phyloP scores from a whole-genome alignment of 1,284 basidiomycete species.

The Cerioporus squamosus region DNA sequence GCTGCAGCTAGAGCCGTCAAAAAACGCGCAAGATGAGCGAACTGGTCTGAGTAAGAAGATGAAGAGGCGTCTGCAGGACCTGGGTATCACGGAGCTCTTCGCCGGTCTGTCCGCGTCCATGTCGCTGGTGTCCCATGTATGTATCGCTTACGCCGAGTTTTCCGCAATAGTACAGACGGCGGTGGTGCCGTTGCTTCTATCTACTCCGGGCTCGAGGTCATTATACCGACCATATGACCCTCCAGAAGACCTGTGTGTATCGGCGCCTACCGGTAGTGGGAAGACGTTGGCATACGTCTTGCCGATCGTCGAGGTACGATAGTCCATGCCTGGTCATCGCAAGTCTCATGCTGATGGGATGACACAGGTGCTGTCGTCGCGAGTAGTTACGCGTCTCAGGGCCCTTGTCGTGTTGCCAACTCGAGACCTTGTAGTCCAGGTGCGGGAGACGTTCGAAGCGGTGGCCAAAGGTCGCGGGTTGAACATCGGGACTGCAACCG shows the following conservation, averaged over 20 bases:
- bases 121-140: slow-evolving; percentile 7
- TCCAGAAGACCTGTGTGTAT: slow-evolving; percentile 90
- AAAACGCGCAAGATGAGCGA: slow-evolving; percentile 42
- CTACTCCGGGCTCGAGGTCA: slow-evolving; percentile 41
- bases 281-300: slow-evolving; percentile 96
- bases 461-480: slow-evolving; percentile 86
- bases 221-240: slow-evolving; percentile 77
- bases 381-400: slow-evolving; percentile 84
- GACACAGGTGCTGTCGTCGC: slow-evolving; percentile 66
- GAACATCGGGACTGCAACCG: slow-evolving; percentile 83
- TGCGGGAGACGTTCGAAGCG: slow-evolving; percentile 89
- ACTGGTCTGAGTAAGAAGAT: slow-evolving; percentile 66
- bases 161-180: slow-evolving; percentile 74
- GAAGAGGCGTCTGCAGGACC: slow-evolving; percentile 65
- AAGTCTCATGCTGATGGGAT: not conserved
- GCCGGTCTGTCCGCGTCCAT: slow-evolving; percentile 67
- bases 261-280: slow-evolving; percentile 96
- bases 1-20: slow-evolving; percentile 48
- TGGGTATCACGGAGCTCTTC: slow-evolving; percentile 84
- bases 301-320: slow-evolving; percentile 84
- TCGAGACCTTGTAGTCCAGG: slow-evolving; percentile 93
- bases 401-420: slow-evolving; percentile 95
- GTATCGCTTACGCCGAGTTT: slow-evolving; percentile 1
- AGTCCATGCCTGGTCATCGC: fast-evolving
- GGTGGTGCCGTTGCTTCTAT: slow-evolving; percentile 79